Evolutionary conservation across 768 basidiomycete genomes (phyloP), one percentile per base, ranked within the genome.

Genomic region (Paxillus involutus): DNA sequence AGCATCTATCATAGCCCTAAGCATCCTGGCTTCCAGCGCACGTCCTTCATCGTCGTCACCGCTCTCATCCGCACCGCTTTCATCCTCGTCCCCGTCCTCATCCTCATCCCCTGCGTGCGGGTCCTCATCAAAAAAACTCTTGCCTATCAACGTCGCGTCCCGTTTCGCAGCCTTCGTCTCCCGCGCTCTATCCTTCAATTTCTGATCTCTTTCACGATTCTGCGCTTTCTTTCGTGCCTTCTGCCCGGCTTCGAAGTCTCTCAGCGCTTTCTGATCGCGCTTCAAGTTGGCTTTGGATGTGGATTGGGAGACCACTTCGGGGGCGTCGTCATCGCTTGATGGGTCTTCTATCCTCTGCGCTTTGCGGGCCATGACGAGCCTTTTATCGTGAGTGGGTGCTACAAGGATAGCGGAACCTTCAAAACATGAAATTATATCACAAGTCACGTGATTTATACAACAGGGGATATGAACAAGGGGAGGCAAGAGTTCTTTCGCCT

Each of bases 221-320:
- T 68, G 67, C 24, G 70, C 71, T 60, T 77, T 80, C 58, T 62
- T 68, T 58, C 73, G 79, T 40, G 68, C 72, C 40, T 73, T 74
- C 60, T 74, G 74, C 7, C 64, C 69, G 8, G 60, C 66, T 35
- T 74, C 66, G 19, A 74, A 75, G 47, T 72, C 63, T 53, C 67
- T 66, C 0, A 78, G 57, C 5, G 71, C 71, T n/a, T 69, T 68
- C 26, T 75, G 67, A 45, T 68, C 66, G 39, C 68, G 72, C 54
- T 74, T 69, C 8, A 67, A 74, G 12, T 68, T 58, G 21, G 73
- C 73, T 61, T 78, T 84, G 24, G 81, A 78, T 5, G 72, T 62
- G 0, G 70, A 70, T n/a, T 79, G 77, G 0, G 80, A 71, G 16
- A 85, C 61, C 0, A 78, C 62, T 57, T 84, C 82, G 1, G 84